Evolutionary conservation across 2,329 filamentous ascomycete genomes (phyloP).

Genomic region (Fusarium subtropicale): DNA sequence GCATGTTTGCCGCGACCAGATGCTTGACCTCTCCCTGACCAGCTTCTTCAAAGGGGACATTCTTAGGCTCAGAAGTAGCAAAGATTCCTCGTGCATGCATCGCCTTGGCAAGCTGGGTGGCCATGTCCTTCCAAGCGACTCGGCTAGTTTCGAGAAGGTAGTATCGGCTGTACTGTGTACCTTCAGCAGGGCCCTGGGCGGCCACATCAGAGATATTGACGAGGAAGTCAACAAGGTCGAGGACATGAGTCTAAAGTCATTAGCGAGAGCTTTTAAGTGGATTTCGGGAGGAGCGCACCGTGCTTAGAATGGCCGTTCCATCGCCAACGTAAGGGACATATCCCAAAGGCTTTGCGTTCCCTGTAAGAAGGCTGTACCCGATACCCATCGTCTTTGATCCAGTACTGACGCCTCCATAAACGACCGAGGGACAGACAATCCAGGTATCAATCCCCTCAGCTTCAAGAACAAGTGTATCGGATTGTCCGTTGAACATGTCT

Average conservation of each 20-base stretch:
- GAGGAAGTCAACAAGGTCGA: slow-evolving; percentile 8
- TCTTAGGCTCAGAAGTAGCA: not conserved
- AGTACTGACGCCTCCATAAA: slow-evolving; percentile 5
- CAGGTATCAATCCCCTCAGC: slow-evolving; percentile 2
- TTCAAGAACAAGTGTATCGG: not conserved
- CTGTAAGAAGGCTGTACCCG: not conserved
- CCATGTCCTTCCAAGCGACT: slow-evolving; percentile 12
- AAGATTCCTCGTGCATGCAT: slow-evolving; percentile 10
- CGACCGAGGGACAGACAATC: slow-evolving; percentile 6
- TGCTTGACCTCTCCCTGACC: slow-evolving; percentile 18
- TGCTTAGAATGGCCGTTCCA: slow-evolving; percentile 6
- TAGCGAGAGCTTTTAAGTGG: not conserved
- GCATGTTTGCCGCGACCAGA: slow-evolving; percentile 18
- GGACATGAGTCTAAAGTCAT: not conserved
- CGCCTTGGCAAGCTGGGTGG: not conserved
- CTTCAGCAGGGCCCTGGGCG: not conserved
- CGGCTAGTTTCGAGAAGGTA: slow-evolving; percentile 15
- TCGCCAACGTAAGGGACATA: slow-evolving; percentile 13
- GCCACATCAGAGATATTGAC: slow-evolving; percentile 2
- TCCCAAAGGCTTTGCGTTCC: slow-evolving; percentile 4
- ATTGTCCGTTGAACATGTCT: slow-evolving; percentile 23
- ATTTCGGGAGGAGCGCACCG: not conserved
- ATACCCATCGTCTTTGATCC: not conserved
- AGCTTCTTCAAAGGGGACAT: slow-evolving; percentile 5
- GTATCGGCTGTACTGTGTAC: slow-evolving; percentile 13